Conservation (phyloP, 169 alveolate species). For the Plasmodium vinckei region DNA sequence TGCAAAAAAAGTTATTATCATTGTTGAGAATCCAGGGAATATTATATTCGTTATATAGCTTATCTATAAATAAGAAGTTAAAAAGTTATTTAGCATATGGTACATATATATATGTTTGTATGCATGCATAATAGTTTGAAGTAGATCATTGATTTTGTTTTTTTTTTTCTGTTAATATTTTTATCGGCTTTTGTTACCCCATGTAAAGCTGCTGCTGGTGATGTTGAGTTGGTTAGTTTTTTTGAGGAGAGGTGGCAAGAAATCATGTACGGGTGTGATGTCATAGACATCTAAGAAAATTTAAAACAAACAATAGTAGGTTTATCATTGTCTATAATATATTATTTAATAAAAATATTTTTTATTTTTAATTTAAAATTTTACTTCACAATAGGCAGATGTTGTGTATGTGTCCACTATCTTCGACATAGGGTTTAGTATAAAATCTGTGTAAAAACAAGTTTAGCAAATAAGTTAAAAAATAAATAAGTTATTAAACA, state of each 20-base stretch:
- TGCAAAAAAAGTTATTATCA: conserved; percentile 35
- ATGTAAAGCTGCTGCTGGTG: conserved; percentile 71
- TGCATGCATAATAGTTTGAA: not conserved
- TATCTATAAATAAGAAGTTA: conserved; percentile 17
- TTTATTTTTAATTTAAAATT: not conserved
- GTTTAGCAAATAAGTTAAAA: not conserved
- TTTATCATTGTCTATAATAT: not conserved
- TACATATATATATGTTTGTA: not conserved
- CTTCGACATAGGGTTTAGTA: conserved; percentile 45
- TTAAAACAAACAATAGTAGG: not conserved
- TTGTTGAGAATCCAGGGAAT: conserved; percentile 55
- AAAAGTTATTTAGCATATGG: not conserved
- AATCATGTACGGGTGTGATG: conserved; percentile 28
- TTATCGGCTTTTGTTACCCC: conserved; percentile 25
- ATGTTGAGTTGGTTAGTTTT: conserved; percentile 55
- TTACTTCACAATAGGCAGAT: conserved; percentile 67
- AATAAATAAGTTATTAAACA: not conserved
- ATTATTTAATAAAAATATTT: not conserved
- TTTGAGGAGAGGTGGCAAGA: conserved; percentile 45
- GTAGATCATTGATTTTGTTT: not conserved
- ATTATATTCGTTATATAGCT: conserved; percentile 53
- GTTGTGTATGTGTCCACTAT: conserved; percentile 33
- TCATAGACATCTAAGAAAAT: conserved; percentile 45
- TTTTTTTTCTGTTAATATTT: not conserved
- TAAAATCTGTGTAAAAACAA: conserved; percentile 10